Evolutionary conservation across 805 yeast species (phyloP), one percentile per base, ranked within the genome.

Genomic region (Blastobotrys terrestris): DNA sequence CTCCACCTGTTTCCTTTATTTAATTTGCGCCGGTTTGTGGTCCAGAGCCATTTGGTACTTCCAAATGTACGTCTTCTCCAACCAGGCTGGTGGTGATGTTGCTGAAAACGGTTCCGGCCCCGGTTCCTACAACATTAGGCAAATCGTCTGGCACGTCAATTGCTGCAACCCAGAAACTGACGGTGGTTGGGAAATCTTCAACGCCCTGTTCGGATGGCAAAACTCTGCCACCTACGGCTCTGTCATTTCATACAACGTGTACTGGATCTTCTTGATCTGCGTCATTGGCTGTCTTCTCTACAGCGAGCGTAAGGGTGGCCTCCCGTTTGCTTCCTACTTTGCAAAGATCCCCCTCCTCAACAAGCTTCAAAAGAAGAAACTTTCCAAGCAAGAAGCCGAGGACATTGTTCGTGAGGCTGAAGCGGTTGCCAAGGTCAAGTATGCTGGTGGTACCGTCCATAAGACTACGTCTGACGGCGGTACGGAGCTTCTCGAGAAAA

Each of bases 121-220:
- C 44, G 99, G 99, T 67, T 85, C 97, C 21, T 92, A 92, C 72
- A 84, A 92, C 70, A 80, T 92, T 63, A 63, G 75, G 49, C 78
- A 78, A 64, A 72, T 86, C 13, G 97, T 92, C 22, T 92, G 96
- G 91, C 99, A 92, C 73, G 95, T 92, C 56, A 90, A 92, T 78
- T 92, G 97, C 74, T 92, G 98, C 76, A 90, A 90, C 72, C 97
- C 97, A 46, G 91, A 85, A 70, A 75, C 77, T 54, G 92, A 85
- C 71, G 83, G 84, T 62, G 98, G 97, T 74, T 92, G 98, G 98
- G 96, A 90, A 79, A 83, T 92, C 56, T 92, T 92, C 78, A 92
- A 92, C 66, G 88, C 97, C 22, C 70, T 92, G 53, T 75, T 92
- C 58, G 99, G 98, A 57, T 92, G 99, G 99, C 96, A 90, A 74